phyloP scores from a whole-genome alignment of 2,329 filamentous ascomycete genomes.

The Periconia digitata region DNA sequence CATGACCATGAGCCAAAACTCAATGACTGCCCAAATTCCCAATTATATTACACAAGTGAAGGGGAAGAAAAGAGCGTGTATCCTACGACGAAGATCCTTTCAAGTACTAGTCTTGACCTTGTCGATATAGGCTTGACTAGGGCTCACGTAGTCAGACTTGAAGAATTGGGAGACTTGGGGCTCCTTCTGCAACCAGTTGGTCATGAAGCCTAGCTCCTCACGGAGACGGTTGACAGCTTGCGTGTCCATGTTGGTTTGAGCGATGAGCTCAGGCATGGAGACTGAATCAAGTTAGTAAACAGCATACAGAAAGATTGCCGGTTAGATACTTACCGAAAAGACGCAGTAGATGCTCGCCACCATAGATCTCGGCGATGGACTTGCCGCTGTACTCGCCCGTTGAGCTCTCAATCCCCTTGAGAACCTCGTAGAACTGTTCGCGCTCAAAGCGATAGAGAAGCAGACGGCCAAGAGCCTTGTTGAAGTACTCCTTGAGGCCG shows the following conservation, averaged over 20 bases:
- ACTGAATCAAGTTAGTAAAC: slow-evolving; percentile 55
- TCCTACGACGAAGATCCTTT: not conserved
- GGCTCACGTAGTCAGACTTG: slow-evolving; percentile 71
- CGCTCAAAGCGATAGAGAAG: slow-evolving; percentile 94
- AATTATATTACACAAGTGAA: not conserved
- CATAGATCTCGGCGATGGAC: slow-evolving; percentile 78
- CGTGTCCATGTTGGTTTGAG: slow-evolving; percentile 96
- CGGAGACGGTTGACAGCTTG: slow-evolving; percentile 86
- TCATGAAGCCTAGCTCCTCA: slow-evolving; percentile 86
- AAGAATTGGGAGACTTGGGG: slow-evolving; percentile 75
- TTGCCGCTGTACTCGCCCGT: slow-evolving; percentile 69
- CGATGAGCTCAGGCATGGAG: slow-evolving; percentile 86
- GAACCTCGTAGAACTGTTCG: slow-evolving; percentile 78
- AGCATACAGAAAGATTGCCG: slow-evolving; percentile 1
- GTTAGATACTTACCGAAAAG: slow-evolving; percentile 70
- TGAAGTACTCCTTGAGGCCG: slow-evolving; percentile 91
- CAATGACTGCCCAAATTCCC: not conserved
- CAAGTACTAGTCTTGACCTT: slow-evolving; percentile 54
- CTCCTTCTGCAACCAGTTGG: slow-evolving; percentile 74
- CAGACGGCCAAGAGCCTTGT: slow-evolving; percentile 83
- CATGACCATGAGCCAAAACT: not conserved
- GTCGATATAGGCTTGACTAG: slow-evolving; percentile 70
- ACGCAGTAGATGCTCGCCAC: slow-evolving; percentile 86
- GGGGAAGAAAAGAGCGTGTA: not conserved
- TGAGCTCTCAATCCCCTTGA: slow-evolving; percentile 65